Base-by-base conservation (phyloP, 2,329 filamentous ascomycete genomes). In the Neonectria neomacrospora region DNA sequence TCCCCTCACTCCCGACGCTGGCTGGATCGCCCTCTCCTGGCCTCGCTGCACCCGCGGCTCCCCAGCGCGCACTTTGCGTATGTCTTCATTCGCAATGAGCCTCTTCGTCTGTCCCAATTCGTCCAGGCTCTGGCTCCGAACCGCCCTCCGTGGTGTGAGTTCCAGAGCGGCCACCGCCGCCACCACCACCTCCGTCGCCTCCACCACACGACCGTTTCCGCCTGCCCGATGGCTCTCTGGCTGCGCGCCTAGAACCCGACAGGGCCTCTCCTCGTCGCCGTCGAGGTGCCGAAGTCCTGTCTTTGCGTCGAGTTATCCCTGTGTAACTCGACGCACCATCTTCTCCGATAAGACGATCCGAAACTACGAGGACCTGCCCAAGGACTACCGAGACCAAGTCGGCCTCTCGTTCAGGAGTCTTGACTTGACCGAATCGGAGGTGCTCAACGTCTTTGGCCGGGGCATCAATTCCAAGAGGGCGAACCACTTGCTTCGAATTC, bases 291-390 rank as follows among this genome's bases (percentile, higher is more conserved):
- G 64, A 51, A 63, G 48, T 51, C 39, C 54, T 26, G 47, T 58
- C 37, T 64, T 70, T 41, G 56, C 54, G 32, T 55, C 62, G 18
- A 66, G 23, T 8, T 59, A 66, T 42, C 64, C 65, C 9, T 70
- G 64, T 44, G 67, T 70, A 22, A 64, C 67, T 26, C 71, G 74
- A 60, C 73, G 78, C 47, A 75, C 73, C n/a, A 69, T 80, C 44
- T 80, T 80, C 67, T 73, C 74, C 54, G 71, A 73, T 39, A 73
- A 69, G 54, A 71, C 83, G 54, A 78, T 87, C 62, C 83, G 79
- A n/a, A 76, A 83, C 65, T 90, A 88, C 72, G 80, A 85, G 60
- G 80, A 88, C 54, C 76, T 90, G n/a, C 88, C 88, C 0, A 77
- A 77, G 22, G 79, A 82, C 58, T 90, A 90, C 72, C 78, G 80